Evolutionary conservation across 1,284 basidiomycete species (phyloP), one percentile per base, ranked within the genome.

Genomic region (Cutaneotrichosporon arboriforme): DNA sequence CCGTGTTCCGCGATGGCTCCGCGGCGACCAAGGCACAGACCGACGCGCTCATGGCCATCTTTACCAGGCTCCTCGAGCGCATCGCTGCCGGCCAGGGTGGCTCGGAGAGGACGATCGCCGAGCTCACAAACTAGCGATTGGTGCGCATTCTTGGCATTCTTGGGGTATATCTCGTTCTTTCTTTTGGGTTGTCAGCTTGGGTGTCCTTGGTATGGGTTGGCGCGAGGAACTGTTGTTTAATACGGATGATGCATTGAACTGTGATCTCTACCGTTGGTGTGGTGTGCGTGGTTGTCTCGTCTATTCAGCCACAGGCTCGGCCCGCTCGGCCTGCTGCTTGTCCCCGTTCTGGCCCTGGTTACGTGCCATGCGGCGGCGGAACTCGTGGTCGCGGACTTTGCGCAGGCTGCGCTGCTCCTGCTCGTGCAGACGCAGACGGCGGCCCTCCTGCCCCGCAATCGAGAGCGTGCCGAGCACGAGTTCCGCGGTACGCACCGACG

Each of bases 391-490:
- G 15, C 47, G 49, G n/a, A 21, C 4, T 34, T 36, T 37, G 39
- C 47, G 48, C 35, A 43, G 20, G 39, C 21, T 14, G 5, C 26
- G 20, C 45, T 45, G 23, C 37, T 23, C 51, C 17, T 45, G 48
- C 15, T 53, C 49, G 17, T 34, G 44, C 31, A 59, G 51, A 21
- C 57, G 57, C 43, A 51, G 13, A 21, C 54, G 49, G 26, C 72
- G 55, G 35, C 92, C 92, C 69, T 93, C 88, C 62, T 84, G 80
- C 4, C 91, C 96, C 0, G 96, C 96, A 61, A 96, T 83, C 62
- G 90, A 90, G 49, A 99, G 78, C 8, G 97, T 83, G 21, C 92
- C 93, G 3, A 87, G 83, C 58, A 99, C 82, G 34, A 99, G 78
- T 69, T 97, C 93, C 41, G 90, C 87, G 17, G 90, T 88, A 49